These are phyloP conservation scores for Verticillium zaregamsianum DNA, from an alignment of 2,329 filamentous ascomycete species.

Conservation along the genomic window DNA sequence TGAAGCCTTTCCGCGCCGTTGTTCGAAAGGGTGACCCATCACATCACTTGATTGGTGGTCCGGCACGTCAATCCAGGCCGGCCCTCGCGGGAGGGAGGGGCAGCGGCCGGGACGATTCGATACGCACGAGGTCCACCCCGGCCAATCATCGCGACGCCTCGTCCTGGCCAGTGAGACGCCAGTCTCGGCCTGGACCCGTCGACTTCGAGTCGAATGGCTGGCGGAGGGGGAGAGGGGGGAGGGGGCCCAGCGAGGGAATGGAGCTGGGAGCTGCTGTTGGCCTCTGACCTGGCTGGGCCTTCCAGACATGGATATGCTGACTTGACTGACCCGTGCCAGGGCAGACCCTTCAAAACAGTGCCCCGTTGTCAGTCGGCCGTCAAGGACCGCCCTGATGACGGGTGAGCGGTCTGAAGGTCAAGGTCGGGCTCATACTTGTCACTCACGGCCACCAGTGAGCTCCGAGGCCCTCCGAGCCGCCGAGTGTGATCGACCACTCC, in stretches of 20 bases:
- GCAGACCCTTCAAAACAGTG: not conserved
- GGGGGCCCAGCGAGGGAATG: not conserved
- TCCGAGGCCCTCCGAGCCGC: not conserved
- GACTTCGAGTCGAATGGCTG: not conserved
- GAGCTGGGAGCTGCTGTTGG: not conserved
- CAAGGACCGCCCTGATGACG: not conserved
- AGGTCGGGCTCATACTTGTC: not conserved
- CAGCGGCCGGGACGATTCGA: conserved; percentile 4
- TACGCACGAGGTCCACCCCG: not conserved
- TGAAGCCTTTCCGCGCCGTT: conserved; percentile 2
- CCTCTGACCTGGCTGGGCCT: not conserved
- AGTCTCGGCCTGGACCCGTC: not conserved
- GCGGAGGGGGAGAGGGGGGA: not conserved
- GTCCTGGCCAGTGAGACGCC: not conserved
- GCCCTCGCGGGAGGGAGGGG: conserved; percentile 3
- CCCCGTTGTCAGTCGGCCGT: not conserved
- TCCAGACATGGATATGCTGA: not conserved
- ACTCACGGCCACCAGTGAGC: not conserved
- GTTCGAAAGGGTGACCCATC: not conserved
- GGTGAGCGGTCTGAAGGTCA: not conserved
- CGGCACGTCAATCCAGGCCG: not conserved
- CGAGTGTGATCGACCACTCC: not conserved
- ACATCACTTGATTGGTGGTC: not conserved
- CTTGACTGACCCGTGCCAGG: not conserved
- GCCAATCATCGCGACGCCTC: not conserved